Evolutionary conservation across 2,329 filamentous ascomycete genomes (phyloP), one percentile per base, ranked within the genome.

Genomic region (Clonostachys byssicola): DNA sequence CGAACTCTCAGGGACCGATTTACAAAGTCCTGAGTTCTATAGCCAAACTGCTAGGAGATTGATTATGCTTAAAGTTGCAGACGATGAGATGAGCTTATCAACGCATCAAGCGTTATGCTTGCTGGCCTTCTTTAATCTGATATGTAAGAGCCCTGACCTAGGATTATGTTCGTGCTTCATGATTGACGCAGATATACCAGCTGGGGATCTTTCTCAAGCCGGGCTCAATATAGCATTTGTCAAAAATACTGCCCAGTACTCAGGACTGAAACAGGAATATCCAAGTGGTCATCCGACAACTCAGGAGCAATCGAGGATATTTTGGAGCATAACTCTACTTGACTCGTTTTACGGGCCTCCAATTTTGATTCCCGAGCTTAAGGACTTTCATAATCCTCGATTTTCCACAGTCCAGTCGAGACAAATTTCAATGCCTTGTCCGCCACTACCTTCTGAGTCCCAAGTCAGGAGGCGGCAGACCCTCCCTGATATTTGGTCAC

Each of bases 11-110:
- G 43, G 34, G 6, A 40, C 12, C 17, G 33, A 45, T 17, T 36
- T 45, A 10, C 35, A 40, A 34, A n/a, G 33, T 12, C 18, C 43
- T 6, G 38, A 35, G 16, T 45, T 45, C 43, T 45, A 45, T 23
- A 35, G 33, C 7, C 12, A 18, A 10, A 18, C 18, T 6, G 43
- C 43, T 7, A 36, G 43, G 34, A 38, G 33, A 34, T 9, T 36
- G 6, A 36, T 36, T 9, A 45, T 45, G 43, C 35, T 45, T n/a
- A 16, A 45, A 36, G 18, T 45, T 13, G 43, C 43, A 40, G 18
- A 35, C 16, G 33, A 45, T 18, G 14, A 36, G 12, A 36, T 45
- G n/a, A 20, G 7, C 16, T 10, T 45, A 10, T 36, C 38, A 20
- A 45, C 43, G 9, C 33, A 30, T 9, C 43, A 45, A 35, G 35